phyloP scores from a whole-genome alignment of 169 alveolate species.

The Plasmodium cynomolgi region DNA sequence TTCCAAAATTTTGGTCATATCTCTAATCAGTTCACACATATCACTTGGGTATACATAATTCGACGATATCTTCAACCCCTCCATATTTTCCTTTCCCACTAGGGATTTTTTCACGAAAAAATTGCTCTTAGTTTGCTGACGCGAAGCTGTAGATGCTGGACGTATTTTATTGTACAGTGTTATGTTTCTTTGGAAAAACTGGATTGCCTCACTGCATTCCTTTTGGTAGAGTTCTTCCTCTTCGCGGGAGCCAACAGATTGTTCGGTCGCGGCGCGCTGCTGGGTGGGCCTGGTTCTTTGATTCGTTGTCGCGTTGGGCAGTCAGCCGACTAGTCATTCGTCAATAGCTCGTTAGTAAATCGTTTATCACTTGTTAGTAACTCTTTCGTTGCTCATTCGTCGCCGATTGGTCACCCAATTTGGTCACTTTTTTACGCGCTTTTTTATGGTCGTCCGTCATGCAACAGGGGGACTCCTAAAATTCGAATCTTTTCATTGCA shows the following conservation, averaged over 20 bases:
- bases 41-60: conserved; percentile 52
- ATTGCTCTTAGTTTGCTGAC: neutral
- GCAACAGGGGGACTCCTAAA: neutral
- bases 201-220: neutral
- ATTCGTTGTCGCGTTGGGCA: neutral
- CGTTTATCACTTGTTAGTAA: neutral
- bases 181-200: neutral
- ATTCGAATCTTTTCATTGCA: neutral
- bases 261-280: neutral
- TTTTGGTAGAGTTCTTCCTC: neutral
- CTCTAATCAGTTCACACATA: conserved; percentile 49
- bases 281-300: neutral
- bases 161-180: neutral
- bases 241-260: neutral
- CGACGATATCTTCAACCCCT: conserved; percentile 8
- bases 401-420: neutral
- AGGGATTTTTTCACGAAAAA: neutral
- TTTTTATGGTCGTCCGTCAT: neutral
- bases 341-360: neutral
- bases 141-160: neutral
- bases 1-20: conserved; percentile 17
- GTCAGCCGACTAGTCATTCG: neutral
- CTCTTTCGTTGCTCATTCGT: neutral
- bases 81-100: conserved; percentile 10
- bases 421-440: neutral